phyloP scores from a whole-genome alignment of 1,284 basidiomycete genomes.

The Irpex rosettiformis region DNA sequence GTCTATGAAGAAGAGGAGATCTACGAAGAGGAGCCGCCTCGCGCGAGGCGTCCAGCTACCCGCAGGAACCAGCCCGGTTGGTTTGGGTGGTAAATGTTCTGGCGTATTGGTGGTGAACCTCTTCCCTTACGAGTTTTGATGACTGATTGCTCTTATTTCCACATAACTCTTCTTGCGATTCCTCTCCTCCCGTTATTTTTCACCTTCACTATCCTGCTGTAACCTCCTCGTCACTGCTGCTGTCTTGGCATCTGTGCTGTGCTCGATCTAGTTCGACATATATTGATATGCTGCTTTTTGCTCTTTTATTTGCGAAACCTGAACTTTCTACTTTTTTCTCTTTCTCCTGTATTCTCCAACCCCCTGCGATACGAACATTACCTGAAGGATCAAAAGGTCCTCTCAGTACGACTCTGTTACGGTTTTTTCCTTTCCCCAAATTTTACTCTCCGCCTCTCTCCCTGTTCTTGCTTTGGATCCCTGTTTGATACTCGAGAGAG shows the following conservation, averaged over 20 bases:
- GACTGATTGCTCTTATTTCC: not conserved
- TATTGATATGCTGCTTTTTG: slow-evolving; percentile 1
- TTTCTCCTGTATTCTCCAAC: slow-evolving; percentile 6
- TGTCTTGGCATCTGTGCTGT: not conserved
- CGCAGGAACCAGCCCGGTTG: slow-evolving; percentile 13
- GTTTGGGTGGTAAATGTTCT: slow-evolving; percentile 19
- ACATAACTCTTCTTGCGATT: not conserved
- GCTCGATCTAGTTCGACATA: slow-evolving; percentile 1
- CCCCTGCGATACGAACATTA: slow-evolving; percentile 17
- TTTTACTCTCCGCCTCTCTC: slow-evolving; percentile 19
- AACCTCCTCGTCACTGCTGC: not conserved
- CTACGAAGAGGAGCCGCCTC: slow-evolving; percentile 11
- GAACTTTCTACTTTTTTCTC: slow-evolving; percentile 8
- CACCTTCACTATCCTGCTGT: not conserved
- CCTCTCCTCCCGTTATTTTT: not conserved
- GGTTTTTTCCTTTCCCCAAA: not conserved
- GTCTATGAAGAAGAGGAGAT: slow-evolving; percentile 6
- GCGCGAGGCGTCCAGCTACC: slow-evolving; percentile 5
- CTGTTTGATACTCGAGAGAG: slow-evolving; percentile 5
- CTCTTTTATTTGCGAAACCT: slow-evolving; percentile 14
- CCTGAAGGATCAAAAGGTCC: slow-evolving; percentile 23
- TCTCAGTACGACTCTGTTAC: slow-evolving; percentile 18
- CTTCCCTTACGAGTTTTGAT: not conserved
- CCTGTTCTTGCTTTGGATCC: slow-evolving; percentile 4
- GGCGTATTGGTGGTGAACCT: slow-evolving; percentile 13